Evolutionary conservation across 2,329 filamentous ascomycete species (phyloP).

Genomic region (Colletotrichum plurivorum): DNA sequence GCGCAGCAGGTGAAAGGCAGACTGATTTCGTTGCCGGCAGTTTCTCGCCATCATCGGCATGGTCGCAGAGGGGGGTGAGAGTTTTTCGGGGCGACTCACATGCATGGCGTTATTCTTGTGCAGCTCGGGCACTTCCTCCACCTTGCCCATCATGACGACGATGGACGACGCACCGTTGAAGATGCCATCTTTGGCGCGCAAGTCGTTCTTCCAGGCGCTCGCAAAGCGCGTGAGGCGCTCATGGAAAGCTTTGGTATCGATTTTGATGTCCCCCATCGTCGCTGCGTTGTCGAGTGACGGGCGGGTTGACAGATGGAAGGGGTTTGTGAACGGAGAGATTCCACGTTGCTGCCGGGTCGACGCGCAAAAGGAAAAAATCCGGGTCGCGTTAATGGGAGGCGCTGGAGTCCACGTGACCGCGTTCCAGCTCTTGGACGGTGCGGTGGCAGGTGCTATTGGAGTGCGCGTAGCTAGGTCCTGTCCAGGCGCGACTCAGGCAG

Average conservation of each 20-base stretch:
- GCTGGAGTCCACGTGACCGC: slow-evolving; percentile 41
- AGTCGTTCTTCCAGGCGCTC: slow-evolving; percentile 96
- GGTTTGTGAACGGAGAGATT: slow-evolving; percentile 30
- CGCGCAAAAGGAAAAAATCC: slow-evolving; percentile 54
- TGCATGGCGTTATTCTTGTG: slow-evolving; percentile 98
- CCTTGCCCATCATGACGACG: slow-evolving; percentile 93
- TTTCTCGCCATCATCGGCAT: slow-evolving; percentile 32
- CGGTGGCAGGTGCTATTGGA: not conserved
- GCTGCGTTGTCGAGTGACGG: slow-evolving; percentile 48
- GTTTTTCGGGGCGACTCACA: slow-evolving; percentile 67
- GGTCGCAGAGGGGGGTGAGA: slow-evolving; percentile 12
- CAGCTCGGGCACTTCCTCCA: slow-evolving; percentile 87
- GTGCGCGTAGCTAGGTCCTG: slow-evolving; percentile 9
- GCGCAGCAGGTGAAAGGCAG: not conserved
- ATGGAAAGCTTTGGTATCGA: slow-evolving; percentile 94
- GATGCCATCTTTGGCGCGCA: slow-evolving; percentile 83
- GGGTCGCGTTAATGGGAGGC: slow-evolving; percentile 58
- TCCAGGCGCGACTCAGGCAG: slow-evolving; percentile 1
- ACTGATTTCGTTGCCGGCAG: not conserved
- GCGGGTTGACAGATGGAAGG: slow-evolving; percentile 27
- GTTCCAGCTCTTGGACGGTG: slow-evolving; percentile 9
- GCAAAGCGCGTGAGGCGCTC: slow-evolving; percentile 91
- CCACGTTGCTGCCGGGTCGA: slow-evolving; percentile 43
- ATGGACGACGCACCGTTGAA: slow-evolving; percentile 92
- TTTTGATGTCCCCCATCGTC: slow-evolving; percentile 87